A percentile compares a stretch with the other conserved stretches of the same genome.
Conservation (phyloP, 2,329 filamentous ascomycete species). For the Penicillium fuscoglaucum region DNA sequence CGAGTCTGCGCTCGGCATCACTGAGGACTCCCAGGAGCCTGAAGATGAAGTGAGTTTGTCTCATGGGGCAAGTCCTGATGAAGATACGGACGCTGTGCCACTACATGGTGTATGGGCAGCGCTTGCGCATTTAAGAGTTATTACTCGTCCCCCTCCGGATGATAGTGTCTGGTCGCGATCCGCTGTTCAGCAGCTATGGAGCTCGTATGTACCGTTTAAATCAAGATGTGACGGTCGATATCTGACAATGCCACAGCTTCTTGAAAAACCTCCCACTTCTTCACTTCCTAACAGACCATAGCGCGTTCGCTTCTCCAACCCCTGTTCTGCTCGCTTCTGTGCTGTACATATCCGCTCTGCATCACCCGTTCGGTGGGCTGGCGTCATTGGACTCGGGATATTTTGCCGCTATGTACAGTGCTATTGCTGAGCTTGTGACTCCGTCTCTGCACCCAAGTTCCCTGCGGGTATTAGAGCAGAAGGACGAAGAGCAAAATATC, state of each 20-base stretch:
- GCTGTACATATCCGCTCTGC: constrained; percentile 33
- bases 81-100: constrained; percentile 13
- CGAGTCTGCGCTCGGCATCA: constrained; percentile 27
- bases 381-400: constrained; percentile 24
- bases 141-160: constrained; percentile 23
- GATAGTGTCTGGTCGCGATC: constrained; percentile 27
- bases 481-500: background rate
- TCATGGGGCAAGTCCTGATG: constrained; percentile 16
- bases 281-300: constrained; percentile 31
- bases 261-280: constrained; percentile 30
- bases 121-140: constrained; percentile 24
- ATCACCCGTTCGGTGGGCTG: constrained; percentile 22
- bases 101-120: constrained; percentile 25
- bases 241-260: constrained; percentile 22
- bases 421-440: constrained; percentile 27
- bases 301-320: constrained; percentile 27
- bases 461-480: background rate
- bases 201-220: constrained; percentile 23
- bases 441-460: constrained; percentile 4
- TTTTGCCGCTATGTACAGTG: constrained; percentile 27
- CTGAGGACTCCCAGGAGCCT: constrained; percentile 4
- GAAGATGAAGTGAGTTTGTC: constrained; percentile 7
- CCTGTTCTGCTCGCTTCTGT: constrained; percentile 31
- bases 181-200: constrained; percentile 29
- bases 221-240: background rate